phyloP scores from a whole-genome alignment of 2,329 filamentous ascomycete genomes.

The Chaetomiaceae sp. region DNA sequence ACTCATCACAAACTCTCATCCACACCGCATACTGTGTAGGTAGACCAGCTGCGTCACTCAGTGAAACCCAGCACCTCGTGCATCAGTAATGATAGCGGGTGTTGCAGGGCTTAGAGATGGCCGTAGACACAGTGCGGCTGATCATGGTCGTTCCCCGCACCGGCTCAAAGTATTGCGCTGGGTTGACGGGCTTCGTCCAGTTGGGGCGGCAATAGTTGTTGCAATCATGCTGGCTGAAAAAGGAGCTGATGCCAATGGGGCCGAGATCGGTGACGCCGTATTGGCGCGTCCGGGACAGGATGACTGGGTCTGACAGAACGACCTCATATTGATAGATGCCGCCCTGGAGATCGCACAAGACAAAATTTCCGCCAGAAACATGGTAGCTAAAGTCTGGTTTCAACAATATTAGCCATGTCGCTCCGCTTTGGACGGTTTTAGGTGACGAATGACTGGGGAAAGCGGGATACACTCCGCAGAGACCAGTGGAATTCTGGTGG shows the following conservation, averaged over 20 bases:
- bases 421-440: too few relatives aligned
- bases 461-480: too few relatives aligned
- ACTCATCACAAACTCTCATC: too few relatives aligned
- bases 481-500: too few relatives aligned
- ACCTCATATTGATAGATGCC: conserved; percentile 35
- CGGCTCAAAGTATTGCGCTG: not conserved
- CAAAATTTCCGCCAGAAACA: conserved; percentile 33
- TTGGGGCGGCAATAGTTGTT: conserved; percentile 23
- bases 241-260: conserved; percentile 36
- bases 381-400: conserved; percentile 40
- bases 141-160: conserved; percentile 14
- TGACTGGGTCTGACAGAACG: conserved; percentile 40
- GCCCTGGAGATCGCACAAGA: conserved; percentile 42
- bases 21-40: too few relatives aligned
- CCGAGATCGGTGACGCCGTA: conserved; percentile 40
- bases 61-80: too few relatives aligned
- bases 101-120: not conserved
- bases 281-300: conserved; percentile 35
- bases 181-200: conserved; percentile 24
- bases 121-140: conserved; percentile 7
- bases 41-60: too few relatives aligned
- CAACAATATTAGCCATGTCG: too few relatives aligned
- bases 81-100: too few relatives aligned
- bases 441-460: too few relatives aligned
- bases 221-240: conserved; percentile 38